A percentile compares a stretch with the other conserved stretches of the same genome.
These are phyloP conservation scores for Adansonia rubrostipa DNA, from an alignment of 441 rosid species.

Conservation along the genomic window DNA sequence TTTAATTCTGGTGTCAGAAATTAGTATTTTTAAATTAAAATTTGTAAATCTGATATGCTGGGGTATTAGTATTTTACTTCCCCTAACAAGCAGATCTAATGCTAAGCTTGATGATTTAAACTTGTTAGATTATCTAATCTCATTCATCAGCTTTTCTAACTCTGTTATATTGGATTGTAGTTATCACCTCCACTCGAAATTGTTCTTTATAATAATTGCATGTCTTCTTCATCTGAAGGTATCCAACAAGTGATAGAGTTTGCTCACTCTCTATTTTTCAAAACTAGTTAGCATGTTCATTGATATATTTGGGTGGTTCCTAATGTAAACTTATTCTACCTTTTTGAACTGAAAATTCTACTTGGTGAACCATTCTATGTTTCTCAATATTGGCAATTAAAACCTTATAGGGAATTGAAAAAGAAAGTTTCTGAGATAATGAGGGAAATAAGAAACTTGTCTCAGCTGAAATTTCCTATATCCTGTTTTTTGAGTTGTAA, in stretches of 20 bases:
- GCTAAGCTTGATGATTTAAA: not conserved
- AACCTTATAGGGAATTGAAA: not conserved
- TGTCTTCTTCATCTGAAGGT: not conserved
- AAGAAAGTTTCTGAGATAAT: not conserved
- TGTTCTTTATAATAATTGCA: not conserved
- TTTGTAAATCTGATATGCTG: not conserved
- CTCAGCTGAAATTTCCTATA: not conserved
- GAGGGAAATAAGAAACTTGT: not conserved
- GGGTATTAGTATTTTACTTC: not conserved
- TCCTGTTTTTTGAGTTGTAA: not conserved
- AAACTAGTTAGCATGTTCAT: not conserved
- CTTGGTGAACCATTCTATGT: not conserved
- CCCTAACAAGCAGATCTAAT: not conserved
- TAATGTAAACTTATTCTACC: not conserved
- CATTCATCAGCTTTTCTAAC: not conserved
- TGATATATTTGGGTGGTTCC: not conserved
- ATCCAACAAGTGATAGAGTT: not conserved
- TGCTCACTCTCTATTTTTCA: not conserved
- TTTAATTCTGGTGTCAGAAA: constrained; percentile 17
- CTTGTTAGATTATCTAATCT: not conserved
- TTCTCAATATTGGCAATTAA: not conserved
- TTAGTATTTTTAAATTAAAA: not conserved
- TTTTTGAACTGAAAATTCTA: not conserved
- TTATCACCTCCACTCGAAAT: not conserved
- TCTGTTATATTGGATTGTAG: not conserved